These are phyloP conservation scores for Umbelopsis sp. DNA, from an alignment of 192 early-diverging fungal species.

Conservation along the genomic window DNA sequence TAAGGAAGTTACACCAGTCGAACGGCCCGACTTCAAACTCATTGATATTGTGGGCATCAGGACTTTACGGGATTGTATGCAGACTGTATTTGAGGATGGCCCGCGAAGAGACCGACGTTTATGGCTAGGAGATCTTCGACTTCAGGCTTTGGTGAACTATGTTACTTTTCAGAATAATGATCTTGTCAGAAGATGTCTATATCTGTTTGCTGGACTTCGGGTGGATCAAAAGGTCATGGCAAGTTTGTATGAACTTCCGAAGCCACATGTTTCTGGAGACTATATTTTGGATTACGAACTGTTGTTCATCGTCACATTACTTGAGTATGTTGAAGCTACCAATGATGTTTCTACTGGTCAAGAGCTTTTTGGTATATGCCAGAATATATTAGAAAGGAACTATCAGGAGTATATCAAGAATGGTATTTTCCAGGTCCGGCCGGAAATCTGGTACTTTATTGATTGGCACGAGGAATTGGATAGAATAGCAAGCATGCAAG, in stretches of 20 bases:
- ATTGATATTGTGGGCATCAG: neutral
- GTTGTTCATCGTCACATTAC: neutral
- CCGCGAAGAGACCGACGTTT: constrained; percentile 1
- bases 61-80: constrained; percentile 17
- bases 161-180: constrained; percentile 17
- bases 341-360: neutral
- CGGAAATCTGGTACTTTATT: constrained; percentile 15
- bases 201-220: constrained; percentile 13
- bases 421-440: neutral
- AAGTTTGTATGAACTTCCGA: neutral
- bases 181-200: constrained; percentile 4
- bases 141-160: constrained; percentile 16
- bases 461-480: constrained; percentile 3
- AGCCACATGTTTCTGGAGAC: neutral
- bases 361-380: constrained; percentile 8
- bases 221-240: constrained; percentile 7
- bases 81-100: constrained; percentile 14
- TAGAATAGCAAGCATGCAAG: constrained; percentile 13
- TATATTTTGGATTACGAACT: constrained; percentile 16
- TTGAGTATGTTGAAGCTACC: neutral
- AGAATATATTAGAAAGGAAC: constrained; percentile 3
- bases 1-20: neutral
- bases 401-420: neutral
- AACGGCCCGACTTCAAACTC: neutral
- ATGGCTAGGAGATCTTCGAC: constrained; percentile 11